Percentiles rank a stretch among this genome's conserved stretches.
Conservation (phyloP, 2,329 filamentous ascomycete genomes). For the Hypoxylon sp. region DNA sequence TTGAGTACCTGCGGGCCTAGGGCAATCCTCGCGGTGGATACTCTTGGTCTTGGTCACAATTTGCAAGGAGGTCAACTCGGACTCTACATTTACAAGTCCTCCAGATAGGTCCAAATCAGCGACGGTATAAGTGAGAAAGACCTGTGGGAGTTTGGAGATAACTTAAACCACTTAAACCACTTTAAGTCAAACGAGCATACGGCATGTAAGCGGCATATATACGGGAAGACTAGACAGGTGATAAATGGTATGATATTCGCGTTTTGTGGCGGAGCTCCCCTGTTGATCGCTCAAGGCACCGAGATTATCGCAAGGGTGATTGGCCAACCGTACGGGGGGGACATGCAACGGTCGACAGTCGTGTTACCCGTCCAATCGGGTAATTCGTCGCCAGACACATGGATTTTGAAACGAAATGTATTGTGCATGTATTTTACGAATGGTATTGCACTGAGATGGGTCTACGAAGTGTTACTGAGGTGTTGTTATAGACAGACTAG, state of each 20-base stretch:
- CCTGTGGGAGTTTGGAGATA: not conserved
- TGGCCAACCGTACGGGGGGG: slow-evolving; percentile 26
- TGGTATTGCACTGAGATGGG: slow-evolving; percentile 17
- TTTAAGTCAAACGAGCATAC: not conserved
- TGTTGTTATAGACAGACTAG: too few species aligned
- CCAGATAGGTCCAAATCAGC: not conserved
- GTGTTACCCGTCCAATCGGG: slow-evolving; percentile 20
- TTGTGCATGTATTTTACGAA: too few species aligned
- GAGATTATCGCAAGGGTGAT: slow-evolving; percentile 36
- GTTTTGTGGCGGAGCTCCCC: slow-evolving; percentile 7
- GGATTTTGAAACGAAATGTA: slow-evolving; percentile 15
- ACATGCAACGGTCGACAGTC: not conserved
- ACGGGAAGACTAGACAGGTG: slow-evolving; percentile 1
- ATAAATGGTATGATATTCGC: slow-evolving; percentile 3
- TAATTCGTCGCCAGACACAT: slow-evolving; percentile 1
- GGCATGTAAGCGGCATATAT: slow-evolving; percentile 10
- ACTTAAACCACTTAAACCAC: too few species aligned
- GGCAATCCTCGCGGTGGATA: not conserved
- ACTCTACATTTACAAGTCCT: not conserved
- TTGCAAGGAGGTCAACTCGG: not conserved
- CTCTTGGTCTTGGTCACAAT: not conserved
- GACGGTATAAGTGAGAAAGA: not conserved
- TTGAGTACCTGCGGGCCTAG: not conserved
- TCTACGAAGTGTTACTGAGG: too few species aligned
- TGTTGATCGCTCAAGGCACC: slow-evolving; percentile 39